phyloP scores from a whole-genome alignment of 148 eudicot genomes.

The Rhododendron henanense region DNA sequence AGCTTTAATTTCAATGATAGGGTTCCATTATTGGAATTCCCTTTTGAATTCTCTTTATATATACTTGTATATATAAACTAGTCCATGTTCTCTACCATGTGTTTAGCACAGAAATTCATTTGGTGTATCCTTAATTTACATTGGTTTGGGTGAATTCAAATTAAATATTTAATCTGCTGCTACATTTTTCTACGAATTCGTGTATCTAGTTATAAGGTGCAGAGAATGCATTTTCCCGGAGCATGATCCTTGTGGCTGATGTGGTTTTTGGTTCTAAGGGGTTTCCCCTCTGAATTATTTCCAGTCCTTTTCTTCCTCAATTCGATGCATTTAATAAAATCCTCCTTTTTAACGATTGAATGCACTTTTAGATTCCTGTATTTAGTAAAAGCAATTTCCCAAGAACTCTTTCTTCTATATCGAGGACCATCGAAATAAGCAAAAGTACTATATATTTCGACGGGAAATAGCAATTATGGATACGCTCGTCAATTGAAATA shows the following conservation, averaged over 20 bases:
- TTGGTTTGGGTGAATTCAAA: not conserved
- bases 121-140: not conserved
- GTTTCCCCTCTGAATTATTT: not conserved
- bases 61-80: not conserved
- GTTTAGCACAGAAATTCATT: not conserved
- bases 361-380: not conserved
- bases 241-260: not conserved
- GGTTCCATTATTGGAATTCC: constrained; percentile 4
- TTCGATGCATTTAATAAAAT: not conserved
- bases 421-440: too few relatives aligned
- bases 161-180: too few relatives aligned
- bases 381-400: too few relatives aligned
- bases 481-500: not conserved
- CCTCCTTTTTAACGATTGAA: not conserved
- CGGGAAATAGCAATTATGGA: not conserved
- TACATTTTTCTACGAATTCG: too few relatives aligned
- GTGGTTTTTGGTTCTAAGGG: too few relatives aligned
- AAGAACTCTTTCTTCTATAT: too few relatives aligned
- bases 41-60: not conserved
- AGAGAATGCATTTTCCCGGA: not conserved
- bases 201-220: not conserved
- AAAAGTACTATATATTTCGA: too few relatives aligned
- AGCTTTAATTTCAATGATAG: not conserved
- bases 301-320: not conserved
- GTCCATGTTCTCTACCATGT: constrained; percentile 32